Evolutionary conservation across 768 basidiomycete genomes (phyloP).

Genomic region (Boletus speciosus): DNA sequence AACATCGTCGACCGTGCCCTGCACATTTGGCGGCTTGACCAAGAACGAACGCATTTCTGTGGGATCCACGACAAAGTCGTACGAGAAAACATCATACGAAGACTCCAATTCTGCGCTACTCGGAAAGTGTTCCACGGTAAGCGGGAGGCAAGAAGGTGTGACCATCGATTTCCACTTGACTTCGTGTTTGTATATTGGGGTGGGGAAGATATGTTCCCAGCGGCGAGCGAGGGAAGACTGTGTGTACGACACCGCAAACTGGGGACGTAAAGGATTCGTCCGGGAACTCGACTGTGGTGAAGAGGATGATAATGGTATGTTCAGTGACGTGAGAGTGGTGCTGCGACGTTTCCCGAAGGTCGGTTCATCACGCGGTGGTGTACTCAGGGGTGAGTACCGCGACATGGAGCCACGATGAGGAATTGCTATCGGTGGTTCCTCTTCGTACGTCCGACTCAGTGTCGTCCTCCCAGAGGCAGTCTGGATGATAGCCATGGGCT

Average conservation of each 20-base stretch:
- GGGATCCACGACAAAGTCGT: slow-evolving; percentile 84
- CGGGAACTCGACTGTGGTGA: slow-evolving; percentile 37
- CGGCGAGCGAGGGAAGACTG: slow-evolving; percentile 77
- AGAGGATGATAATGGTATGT: slow-evolving; percentile 47
- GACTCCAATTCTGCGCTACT: slow-evolving; percentile 68
- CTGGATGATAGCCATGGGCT: slow-evolving; percentile 40
- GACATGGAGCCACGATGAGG: slow-evolving; percentile 48
- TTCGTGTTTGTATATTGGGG: slow-evolving; percentile 71
- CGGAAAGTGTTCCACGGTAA: slow-evolving; percentile 89
- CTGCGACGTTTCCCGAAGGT: slow-evolving; percentile 52
- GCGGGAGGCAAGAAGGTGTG: slow-evolving; percentile 82
- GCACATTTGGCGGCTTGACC: slow-evolving; percentile 57
- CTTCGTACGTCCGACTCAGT: slow-evolving; percentile 54
- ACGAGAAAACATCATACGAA: slow-evolving; percentile 78
- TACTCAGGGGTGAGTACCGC: slow-evolving; percentile 62
- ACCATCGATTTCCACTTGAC: slow-evolving; percentile 90
- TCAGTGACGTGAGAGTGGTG: slow-evolving; percentile 34
- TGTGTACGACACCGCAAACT: slow-evolving; percentile 52
- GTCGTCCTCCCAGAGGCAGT: slow-evolving; percentile 42
- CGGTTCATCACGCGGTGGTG: slow-evolving; percentile 70
- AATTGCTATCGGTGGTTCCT: slow-evolving; percentile 42
- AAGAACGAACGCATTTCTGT: slow-evolving; percentile 85
- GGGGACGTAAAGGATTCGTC: slow-evolving; percentile 68
- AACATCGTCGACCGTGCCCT: slow-evolving; percentile 51
- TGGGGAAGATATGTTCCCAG: slow-evolving; percentile 86